Evolutionary conservation across 495 filamentous ascomycete genomes (phyloP), one percentile per base, ranked within the genome.

Genomic region (Echria macrotheca): DNA sequence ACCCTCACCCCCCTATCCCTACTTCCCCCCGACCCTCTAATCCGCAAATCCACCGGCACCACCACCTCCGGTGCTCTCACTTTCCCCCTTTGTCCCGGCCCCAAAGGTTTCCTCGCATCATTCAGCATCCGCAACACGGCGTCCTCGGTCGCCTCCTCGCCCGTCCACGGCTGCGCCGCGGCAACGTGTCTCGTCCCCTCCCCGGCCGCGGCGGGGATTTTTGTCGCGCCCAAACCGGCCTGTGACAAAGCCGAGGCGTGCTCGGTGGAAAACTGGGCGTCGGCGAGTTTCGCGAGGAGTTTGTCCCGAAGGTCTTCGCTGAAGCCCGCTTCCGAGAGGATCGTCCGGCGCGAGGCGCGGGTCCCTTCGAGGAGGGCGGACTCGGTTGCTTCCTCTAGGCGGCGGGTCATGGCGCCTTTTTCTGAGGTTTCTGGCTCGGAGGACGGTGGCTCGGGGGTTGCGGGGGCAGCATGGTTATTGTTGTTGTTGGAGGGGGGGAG

Each of bases 241-340:
- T 87, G 73, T 1, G 84, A 74, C 50, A 95, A 83, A 2, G 86
- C 83, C 43, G 73, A 65, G 11, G 84, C 71, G 70, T 95, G 61
- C 23, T 91, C 77, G 40, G 72, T 80, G 47, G 72, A 76, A 64
- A 96, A 94, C 21, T 82, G 73, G 18, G 83, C 78, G 32, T 74
- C 77, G 47, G 82, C 77, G 4, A 97, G 75, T 56, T 84, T 83
- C 54, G 84, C 82, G 44, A 91, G 80, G 4, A 98, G 73, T 48
- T 79, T 67, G 52, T 69, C 68, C 59, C 89, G 94, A 51, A 97
- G 69, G 49, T 95, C 89, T 14, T 90, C 86, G 45, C 83, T 85
- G 70, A 98, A 95, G 23, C 87, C 87, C 38, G 87, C 88, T 47
- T 94, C 85, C 57, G 86, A 74, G n/a, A n/a, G n/a, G 11, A 96